These are phyloP conservation scores for Bipolaris zeicola DNA, from an alignment of 2,329 filamentous ascomycete genomes.

Conservation along the genomic window DNA sequence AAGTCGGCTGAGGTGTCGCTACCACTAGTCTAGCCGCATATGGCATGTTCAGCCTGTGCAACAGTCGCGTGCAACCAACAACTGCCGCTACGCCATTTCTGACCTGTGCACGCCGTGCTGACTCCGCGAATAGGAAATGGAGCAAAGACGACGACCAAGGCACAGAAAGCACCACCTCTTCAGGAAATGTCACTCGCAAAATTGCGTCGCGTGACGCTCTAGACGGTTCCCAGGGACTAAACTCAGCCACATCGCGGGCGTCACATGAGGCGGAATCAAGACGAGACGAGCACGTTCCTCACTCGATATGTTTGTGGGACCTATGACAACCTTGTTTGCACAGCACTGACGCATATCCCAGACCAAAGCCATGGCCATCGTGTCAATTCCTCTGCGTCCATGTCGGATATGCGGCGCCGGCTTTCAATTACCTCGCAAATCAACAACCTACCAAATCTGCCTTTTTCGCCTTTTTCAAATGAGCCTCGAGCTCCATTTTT, in stretches of 20 bases:
- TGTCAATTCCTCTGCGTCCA: constrained; percentile 43
- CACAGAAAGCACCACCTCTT: constrained; percentile 24
- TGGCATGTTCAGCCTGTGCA: constrained; percentile 26
- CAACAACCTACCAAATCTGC: constrained; percentile 41
- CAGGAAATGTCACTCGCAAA: constrained; percentile 42
- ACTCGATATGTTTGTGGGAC: constrained; percentile 64
- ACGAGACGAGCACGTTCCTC: constrained; percentile 64
- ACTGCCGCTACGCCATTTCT: constrained; percentile 5
- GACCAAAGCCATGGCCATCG: constrained; percentile 56
- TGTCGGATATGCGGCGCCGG: constrained; percentile 54
- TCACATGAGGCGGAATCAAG: constrained; percentile 57
- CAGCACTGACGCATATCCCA: constrained; percentile 37
- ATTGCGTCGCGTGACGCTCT: constrained; percentile 48
- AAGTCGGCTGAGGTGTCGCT: constrained; percentile 20
- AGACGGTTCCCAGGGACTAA: constrained; percentile 41
- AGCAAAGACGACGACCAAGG: constrained; percentile 49
- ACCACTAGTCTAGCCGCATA: constrained; percentile 28
- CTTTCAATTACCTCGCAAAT: constrained; percentile 50
- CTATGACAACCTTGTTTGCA: constrained; percentile 12
- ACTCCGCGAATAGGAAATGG: constrained; percentile 48
- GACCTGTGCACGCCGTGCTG: constrained; percentile 21
- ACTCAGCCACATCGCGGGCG: constrained; percentile 34
- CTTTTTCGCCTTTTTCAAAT: constrained; percentile 44
- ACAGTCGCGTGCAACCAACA: constrained; percentile 11
- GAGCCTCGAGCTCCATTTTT: constrained; percentile 44